Percentiles rank a stretch among this genome's conserved stretches.
Conservation (phyloP, 257 asterid species). For the Gentiana straminea region DNA sequence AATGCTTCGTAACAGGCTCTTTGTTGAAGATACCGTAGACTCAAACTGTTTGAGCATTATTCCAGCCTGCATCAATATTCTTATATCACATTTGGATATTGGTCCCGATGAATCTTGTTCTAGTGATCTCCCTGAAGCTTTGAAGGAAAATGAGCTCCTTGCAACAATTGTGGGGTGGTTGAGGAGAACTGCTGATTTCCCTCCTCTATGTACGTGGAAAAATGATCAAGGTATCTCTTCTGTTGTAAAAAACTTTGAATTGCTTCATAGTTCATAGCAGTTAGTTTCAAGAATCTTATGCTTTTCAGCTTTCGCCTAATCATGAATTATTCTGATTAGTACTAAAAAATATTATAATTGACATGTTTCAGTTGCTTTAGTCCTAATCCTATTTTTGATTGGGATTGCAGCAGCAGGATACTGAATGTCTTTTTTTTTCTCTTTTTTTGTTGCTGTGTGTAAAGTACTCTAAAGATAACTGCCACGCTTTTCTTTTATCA, state of each 20-base stretch:
- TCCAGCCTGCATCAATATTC: slow-evolving; percentile 60
- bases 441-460: background rate
- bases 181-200: slow-evolving; percentile 47
- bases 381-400: background rate
- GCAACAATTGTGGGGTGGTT: slow-evolving; percentile 59
- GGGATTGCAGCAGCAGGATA: background rate
- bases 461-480: background rate
- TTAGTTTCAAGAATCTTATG: background rate
- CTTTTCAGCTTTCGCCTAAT: background rate
- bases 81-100: slow-evolving; percentile 52
- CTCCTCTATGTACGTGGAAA: slow-evolving; percentile 70
- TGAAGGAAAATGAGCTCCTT: slow-evolving; percentile 40
- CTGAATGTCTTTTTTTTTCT: background rate
- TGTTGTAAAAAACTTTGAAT: slow-evolving; percentile 1
- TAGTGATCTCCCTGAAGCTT: slow-evolving; percentile 28
- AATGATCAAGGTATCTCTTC: slow-evolving; percentile 63
- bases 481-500: background rate
- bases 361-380: background rate
- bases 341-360: background rate
- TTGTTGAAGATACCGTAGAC: slow-evolving; percentile 57
- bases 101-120: slow-evolving; percentile 19
- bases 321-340: background rate
- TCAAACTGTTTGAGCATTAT: slow-evolving; percentile 60
- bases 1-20: slow-evolving; percentile 49
- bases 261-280: background rate